These are phyloP conservation scores for Teratosphaeriaceae sp. DNA, from an alignment of 2,329 filamentous ascomycete genomes.

Conservation along the genomic window DNA sequence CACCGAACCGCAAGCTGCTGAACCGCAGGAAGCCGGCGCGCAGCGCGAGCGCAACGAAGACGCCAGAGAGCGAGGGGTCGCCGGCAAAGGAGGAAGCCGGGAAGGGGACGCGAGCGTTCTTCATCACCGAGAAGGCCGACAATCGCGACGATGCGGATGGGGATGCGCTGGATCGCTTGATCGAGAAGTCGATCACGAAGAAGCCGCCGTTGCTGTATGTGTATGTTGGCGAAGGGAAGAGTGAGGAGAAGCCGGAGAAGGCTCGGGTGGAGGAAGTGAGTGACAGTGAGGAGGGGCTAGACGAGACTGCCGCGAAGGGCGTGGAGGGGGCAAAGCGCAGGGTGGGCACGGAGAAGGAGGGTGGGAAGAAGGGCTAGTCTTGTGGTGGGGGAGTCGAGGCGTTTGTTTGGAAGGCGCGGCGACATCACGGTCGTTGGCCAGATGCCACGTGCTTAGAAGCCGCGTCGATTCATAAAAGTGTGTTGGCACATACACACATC, in stretches of 20 bases:
- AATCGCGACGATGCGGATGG: not conserved
- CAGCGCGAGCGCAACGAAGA: not conserved
- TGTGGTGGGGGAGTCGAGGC: too few species aligned
- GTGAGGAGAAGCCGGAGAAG: not conserved
- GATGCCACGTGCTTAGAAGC: too few species aligned
- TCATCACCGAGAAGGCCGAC: not conserved
- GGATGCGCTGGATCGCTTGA: not conserved
- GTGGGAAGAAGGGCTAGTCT: too few species aligned
- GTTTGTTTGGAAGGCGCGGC: too few species aligned
- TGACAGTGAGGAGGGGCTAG: not conserved
- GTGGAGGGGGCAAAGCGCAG: not conserved
- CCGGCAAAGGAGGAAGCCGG: not conserved
- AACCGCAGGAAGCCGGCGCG: not conserved
- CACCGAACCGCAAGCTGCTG: not conserved
- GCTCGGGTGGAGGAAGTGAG: not conserved
- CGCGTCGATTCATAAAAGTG: too few species aligned
- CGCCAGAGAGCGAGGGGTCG: not conserved
- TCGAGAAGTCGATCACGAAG: not conserved
- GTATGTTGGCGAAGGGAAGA: too few species aligned
- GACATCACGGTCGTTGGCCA: too few species aligned
- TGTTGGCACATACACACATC: too few species aligned
- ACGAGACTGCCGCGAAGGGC: not conserved
- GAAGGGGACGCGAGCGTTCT: too few species aligned
- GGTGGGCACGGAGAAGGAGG: too few species aligned
- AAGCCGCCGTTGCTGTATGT: conserved; percentile 1